These are phyloP conservation scores for Rhizopus arrhizus DNA, from an alignment of 371 early-diverging fungal genomes.

Conservation along the genomic window DNA sequence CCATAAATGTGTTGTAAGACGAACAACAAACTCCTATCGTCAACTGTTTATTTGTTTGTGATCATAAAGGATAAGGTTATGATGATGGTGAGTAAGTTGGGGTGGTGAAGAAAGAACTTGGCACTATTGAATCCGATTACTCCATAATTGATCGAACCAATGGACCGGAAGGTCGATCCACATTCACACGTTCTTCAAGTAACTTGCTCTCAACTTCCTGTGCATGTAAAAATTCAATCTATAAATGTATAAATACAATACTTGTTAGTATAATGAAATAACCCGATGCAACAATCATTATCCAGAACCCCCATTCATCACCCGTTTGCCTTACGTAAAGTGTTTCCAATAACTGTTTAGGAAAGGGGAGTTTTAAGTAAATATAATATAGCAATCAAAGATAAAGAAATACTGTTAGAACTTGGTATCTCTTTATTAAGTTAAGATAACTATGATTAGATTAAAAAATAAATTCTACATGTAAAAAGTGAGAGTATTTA, in stretches of 20 bases:
- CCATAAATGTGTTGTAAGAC: constrained; percentile 3
- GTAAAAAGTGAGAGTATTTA: no score
- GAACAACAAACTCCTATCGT: constrained; percentile 6
- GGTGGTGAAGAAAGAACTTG: constrained; percentile 9
- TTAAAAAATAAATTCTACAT: no score
- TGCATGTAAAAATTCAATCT: constrained; percentile 20
- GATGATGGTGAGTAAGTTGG: constrained; percentile 9
- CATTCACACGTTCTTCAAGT: constrained; percentile 14
- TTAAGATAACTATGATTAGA: no score
- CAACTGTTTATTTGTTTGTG: constrained; percentile 10
- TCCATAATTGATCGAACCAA: constrained; percentile 9
- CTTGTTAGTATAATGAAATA: constrained; percentile 19
- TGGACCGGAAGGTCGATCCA: constrained; percentile 12
- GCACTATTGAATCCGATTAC: constrained; percentile 1
- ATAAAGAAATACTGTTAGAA: no score
- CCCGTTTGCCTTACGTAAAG: constrained; percentile 22
- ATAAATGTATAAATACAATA: constrained; percentile 21
- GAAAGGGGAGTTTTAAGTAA: no score
- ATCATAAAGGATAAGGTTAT: constrained; percentile 5
- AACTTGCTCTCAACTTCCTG: constrained; percentile 12
- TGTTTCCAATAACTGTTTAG: constrained; percentile 16
- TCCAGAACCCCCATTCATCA: constrained; percentile 13
- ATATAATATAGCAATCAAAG: no score
- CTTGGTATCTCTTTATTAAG: no score
- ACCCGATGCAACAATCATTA: constrained; percentile 21